Evolutionary conservation across 164 flowering plant genomes (phyloP), one percentile per base, ranked within the genome.

Genomic region (Akebia trifoliata): DNA sequence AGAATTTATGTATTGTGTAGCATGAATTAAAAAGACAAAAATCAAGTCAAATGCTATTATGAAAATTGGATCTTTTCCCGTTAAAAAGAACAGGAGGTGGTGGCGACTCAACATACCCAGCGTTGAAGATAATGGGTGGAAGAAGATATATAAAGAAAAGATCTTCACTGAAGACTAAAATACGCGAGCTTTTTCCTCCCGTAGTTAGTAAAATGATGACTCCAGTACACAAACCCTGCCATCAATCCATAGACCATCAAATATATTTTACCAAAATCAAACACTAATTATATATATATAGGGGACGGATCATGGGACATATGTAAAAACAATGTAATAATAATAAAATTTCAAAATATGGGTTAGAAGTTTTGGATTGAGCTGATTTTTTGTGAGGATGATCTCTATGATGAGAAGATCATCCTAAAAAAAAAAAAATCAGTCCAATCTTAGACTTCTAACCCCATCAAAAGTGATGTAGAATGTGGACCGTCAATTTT

Each of bases 91-190:
- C 21, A 12, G 38, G 10, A 4, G 18, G 12, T 35, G 36, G 26
- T 6, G 8, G 12, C 14, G 48, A 15, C 8, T 2, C 30, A 65
- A 65, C 68, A 56, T 70, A 85, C 92, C 92, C 92, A 2, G 88
- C 92, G 72, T 85, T 85, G 39, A 85, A 82, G 36, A 85, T 82
- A 20, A 85, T 85, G 4, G 86, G 92, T 1, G 91, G 91, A 52
- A 85, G 77, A 55, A 85, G 79, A 71, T 85, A 85, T 50, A 85
- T 85, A 26, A 85, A 85, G 80, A 85, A 85, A 15, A 82, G 79
- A 69, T 85, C 91, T 74, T 85, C 91, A 59, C 86, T 82, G 65
- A 85, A 85, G 30, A 79, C 79, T 14, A 85, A 51, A 42, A 85
- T 64, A 69, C 70, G 91, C 12, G 88, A 85, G 63, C 75, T 85